Percentiles rank a stretch among this genome's conserved stretches.
These are phyloP conservation scores for Penicillium egyptiacum DNA, from an alignment of 495 filamentous ascomycete species.

Conservation along the genomic window DNA sequence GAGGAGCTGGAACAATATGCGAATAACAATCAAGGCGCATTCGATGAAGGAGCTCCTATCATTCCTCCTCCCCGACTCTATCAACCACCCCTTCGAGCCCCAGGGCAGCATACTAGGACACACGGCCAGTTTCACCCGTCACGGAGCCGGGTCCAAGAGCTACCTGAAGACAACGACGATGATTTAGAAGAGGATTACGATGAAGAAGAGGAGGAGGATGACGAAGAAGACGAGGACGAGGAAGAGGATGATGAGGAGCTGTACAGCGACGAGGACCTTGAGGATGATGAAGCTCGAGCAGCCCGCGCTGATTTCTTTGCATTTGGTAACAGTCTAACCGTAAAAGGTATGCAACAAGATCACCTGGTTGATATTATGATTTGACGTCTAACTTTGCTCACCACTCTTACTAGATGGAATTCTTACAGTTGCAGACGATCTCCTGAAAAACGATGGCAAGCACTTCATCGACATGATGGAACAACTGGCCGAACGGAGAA, in stretches of 20 bases:
- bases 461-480: constrained; percentile 99
- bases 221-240: constrained; percentile 54
- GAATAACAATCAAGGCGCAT: constrained; percentile 74
- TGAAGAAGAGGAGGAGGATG: constrained; percentile 54
- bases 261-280: constrained; percentile 56
- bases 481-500: constrained; percentile 92
- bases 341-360: constrained; percentile 70
- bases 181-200: constrained; percentile 56
- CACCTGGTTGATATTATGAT: not conserved
- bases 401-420: constrained; percentile 72
- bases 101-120: constrained; percentile 44
- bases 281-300: constrained; percentile 52
- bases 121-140: constrained; percentile 53
- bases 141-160: constrained; percentile 57
- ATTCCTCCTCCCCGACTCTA: constrained; percentile 62
- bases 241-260: constrained; percentile 53
- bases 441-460: constrained; percentile 98
- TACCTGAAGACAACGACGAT: constrained; percentile 68
- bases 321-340: constrained; percentile 94
- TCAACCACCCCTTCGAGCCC: constrained; percentile 43
- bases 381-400: constrained; percentile 19
- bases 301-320: constrained; percentile 81
- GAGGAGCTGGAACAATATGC: constrained; percentile 97
- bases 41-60: constrained; percentile 59
- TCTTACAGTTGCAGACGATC: constrained; percentile 95